These are phyloP conservation scores for Phaeosphaeriaceae sp. DNA, from an alignment of 2,329 filamentous ascomycete species.

Conservation along the genomic window DNA sequence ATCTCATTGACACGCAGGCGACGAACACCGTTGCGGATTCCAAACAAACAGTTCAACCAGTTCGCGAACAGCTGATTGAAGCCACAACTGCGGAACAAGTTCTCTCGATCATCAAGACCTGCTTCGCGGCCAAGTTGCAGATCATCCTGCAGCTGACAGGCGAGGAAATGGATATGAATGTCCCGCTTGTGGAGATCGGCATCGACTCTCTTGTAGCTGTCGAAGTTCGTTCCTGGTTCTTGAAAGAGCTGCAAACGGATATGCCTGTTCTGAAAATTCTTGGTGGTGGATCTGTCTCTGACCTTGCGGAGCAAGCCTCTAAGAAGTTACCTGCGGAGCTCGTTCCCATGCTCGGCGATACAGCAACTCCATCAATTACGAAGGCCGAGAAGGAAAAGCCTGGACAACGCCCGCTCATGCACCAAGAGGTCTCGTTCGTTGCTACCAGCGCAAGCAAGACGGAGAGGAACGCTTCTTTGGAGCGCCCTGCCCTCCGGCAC, in stretches of 20 bases:
- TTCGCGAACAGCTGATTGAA: no score
- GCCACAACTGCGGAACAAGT: no score
- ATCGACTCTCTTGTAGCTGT: conserved; percentile 30
- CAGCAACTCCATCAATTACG: conserved; percentile 35
- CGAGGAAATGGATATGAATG: conserved; percentile 41
- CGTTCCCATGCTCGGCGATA: conserved; percentile 47
- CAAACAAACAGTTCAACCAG: no score
- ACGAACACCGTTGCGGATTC: no score
- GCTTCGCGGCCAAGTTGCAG: background rate
- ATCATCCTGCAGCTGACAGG: conserved; percentile 3
- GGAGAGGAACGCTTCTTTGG: no score
- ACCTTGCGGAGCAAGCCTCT: background rate
- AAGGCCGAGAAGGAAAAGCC: no score
- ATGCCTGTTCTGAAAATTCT: conserved; percentile 37
- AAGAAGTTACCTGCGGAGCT: conserved; percentile 50
- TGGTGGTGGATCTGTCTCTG: conserved; percentile 29
- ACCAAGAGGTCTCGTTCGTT: background rate
- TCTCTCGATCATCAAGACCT: no score
- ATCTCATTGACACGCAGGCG: no score
- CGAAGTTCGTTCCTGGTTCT: conserved; percentile 26
- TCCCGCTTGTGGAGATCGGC: conserved; percentile 32
- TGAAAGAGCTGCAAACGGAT: conserved; percentile 19
- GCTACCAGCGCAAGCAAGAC: no score
- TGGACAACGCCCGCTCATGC: no score
- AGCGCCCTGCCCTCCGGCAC: no score